Evolutionary conservation across 352 stramenopile genomes (phyloP), one percentile per base, ranked within the genome.

Genomic region (Globisporangium emineosum): DNA sequence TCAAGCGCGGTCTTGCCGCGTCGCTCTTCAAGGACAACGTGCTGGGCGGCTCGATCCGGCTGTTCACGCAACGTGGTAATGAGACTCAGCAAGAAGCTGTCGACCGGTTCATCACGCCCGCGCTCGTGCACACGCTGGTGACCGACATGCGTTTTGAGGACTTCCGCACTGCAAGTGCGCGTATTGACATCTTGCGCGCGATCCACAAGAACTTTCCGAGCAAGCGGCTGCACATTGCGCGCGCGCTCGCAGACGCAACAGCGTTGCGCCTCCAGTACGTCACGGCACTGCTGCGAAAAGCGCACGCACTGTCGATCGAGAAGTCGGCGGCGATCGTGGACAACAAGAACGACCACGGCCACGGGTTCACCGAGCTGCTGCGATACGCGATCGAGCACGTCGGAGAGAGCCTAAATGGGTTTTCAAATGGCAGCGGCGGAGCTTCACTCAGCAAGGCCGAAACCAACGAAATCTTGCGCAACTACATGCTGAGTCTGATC

Each of bases 111-210:
- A 83, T 95, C 65, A 90, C 83, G 15, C 77, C 85, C 0, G 60
- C 68, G 35, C 89, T 95, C 57, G 73, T 95, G 55, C 86, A 95
- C 61, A 81, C 82, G 42, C 79, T 95, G 1, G 83, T 95, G 32
- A 91, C 75, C 5, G 84, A 88, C 19, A 71, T 93, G 67, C 86
- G 86, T 43, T 95, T 93, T 50, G 86, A 95, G 65, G 86, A 95
- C 65, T 93, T 90, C 62, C 87, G 87, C n/a, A 91, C 81, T 12
- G 81, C 87, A 50, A 95, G 87, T 50, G 80, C 82, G 12, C 78
- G 87, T 12, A 74, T 93, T 19, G 85, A 93, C 52, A 93, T 95
- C 32, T 54, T 95, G 27, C 87, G 87, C 23, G 87, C 87, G n/a
- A 91, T 95, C 64, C 87, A 93, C 71, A 89, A 91, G 58, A 88